Conservation (phyloP, 2,329 filamentous ascomycete species). For the Arthrobotrys sphaeroides region DNA sequence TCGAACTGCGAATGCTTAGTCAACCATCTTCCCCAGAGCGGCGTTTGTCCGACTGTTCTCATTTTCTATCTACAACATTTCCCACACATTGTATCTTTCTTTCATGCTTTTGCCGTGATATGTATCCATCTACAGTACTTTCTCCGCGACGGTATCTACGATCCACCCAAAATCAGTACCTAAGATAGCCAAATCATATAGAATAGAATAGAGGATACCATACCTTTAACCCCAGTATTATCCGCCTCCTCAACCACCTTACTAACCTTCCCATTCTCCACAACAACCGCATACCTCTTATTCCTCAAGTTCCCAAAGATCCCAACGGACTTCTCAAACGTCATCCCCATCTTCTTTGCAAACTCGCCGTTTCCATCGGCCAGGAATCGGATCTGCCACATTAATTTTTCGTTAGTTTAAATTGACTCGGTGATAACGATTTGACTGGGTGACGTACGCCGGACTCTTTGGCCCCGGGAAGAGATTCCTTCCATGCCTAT, state of each 20-base stretch:
- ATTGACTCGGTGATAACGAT: conserved; percentile 15
- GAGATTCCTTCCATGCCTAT: conserved; percentile 55
- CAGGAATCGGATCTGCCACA: conserved; percentile 55
- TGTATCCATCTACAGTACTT: conserved; percentile 27
- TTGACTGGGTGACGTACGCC: conserved; percentile 33
- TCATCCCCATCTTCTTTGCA: conserved; percentile 56
- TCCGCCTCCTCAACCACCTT: conserved; percentile 57
- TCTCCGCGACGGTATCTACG: conserved; percentile 38
- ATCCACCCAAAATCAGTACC: not conserved
- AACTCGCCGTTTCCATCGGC: conserved; percentile 56
- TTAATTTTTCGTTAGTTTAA: not conserved
- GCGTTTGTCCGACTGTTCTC: conserved; percentile 9
- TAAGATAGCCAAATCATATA: not conserved
- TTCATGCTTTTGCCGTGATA: not conserved
- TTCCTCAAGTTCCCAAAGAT: conserved; percentile 57
- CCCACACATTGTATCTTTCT: not conserved
- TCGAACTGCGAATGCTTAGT: conserved; percentile 33
- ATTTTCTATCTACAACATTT: conserved; percentile 17
- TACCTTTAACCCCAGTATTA: conserved; percentile 57
- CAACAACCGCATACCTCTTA: conserved; percentile 57
- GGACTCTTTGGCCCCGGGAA: conserved; percentile 42
- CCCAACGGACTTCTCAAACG: conserved; percentile 55
- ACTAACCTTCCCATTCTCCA: conserved; percentile 57
- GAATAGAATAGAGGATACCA: conserved; percentile 15
- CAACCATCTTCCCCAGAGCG: not conserved